Percentiles rank a stretch among this genome's conserved stretches.
Evolutionary conservation across 805 yeast species (phyloP).

Genomic region (Starmerella tilneyi): DNA sequence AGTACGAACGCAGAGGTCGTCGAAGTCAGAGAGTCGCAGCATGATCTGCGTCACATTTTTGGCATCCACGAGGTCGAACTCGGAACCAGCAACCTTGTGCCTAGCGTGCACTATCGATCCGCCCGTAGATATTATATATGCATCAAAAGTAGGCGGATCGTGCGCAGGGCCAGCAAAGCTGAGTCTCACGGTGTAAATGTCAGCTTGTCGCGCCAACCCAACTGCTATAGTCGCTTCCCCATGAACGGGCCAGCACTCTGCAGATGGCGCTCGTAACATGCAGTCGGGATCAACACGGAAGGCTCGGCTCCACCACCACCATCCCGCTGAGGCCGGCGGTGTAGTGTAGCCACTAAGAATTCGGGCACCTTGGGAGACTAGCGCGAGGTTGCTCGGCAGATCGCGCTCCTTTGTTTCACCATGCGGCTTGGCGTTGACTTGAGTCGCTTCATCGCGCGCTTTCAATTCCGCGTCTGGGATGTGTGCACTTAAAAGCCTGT

Average conservation of each 20-base stretch:
- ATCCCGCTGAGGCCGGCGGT: slow-evolving; percentile 5
- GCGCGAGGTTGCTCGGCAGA: slow-evolving; percentile 11
- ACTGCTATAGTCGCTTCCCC: slow-evolving; percentile 9
- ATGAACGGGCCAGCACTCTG: slow-evolving; percentile 16
- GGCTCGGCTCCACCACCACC: slow-evolving; percentile 6
- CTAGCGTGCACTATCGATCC: neutral
- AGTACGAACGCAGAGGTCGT: neutral
- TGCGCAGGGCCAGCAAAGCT: neutral
- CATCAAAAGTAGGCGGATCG: neutral
- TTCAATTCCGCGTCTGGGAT: too few relatives aligned
- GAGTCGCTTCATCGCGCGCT: too few relatives aligned
- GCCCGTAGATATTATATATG: neutral
- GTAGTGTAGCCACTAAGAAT: slow-evolving; percentile 11
- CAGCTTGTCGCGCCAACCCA: slow-evolving; percentile 5
- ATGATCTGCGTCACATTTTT: slow-evolving; percentile 2
- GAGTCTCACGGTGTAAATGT: neutral
- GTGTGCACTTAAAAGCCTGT: too few relatives aligned
- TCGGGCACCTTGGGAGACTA: slow-evolving; percentile 9
- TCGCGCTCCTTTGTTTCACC: too few relatives aligned
- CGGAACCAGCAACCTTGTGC: neutral
- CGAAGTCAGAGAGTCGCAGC: neutral
- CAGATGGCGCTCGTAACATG: slow-evolving; percentile 3
- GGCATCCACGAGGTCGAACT: neutral
- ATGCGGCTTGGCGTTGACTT: too few relatives aligned
- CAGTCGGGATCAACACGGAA: slow-evolving; percentile 9